Evolutionary conservation across 1,284 basidiomycete species (phyloP), one percentile per base, ranked within the genome.

Genomic region (Puccinia hordei): DNA sequence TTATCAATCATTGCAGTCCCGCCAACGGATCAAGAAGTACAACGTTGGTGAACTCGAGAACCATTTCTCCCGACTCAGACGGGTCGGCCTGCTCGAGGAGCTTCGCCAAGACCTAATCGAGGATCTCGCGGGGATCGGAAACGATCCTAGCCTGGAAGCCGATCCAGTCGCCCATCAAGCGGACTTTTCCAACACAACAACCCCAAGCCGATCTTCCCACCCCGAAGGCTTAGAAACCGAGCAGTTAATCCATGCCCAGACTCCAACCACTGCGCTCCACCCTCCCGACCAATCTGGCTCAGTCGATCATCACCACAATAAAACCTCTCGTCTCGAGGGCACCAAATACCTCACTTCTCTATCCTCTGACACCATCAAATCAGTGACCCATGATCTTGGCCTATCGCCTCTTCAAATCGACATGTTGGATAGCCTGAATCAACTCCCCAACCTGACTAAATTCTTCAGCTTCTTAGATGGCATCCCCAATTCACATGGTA

Each of bases 11-110:
- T 53, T 33, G 8, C 44, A 77, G 33, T 77, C 75, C 19, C 41
- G 63, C n/a, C 46, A 68, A 33, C 41, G 63, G 33, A 77, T 77
- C 30, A 77, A 68, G n/a, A 77, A 77, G 27, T 68, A 77, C 51
- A 77, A 65, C 49, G 61, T 77, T 5, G 75, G 75, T 8, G 61
- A 68, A 4, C 46, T 68, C 5, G 75, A 49, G 27, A 49, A 77
- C 41, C 38, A 66, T 77, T 55, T 46, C 15, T 46, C 44, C 19
- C 44, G 75, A 13, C 41, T 77, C 1, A 68, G 63, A 15, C 13
- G 75, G 30, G 75, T 77, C 10, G 75, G 75, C 30, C 49, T 77
- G 44, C 49, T 77, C 22, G 22, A 77, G 35, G 75, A 68, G 49
- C 44, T 77, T 6, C 63, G 66, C 49, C 75, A 77, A 27, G 63